Base-by-base conservation (phyloP, 2,329 filamentous ascomycete species). In the Epichloe baconii region DNA sequence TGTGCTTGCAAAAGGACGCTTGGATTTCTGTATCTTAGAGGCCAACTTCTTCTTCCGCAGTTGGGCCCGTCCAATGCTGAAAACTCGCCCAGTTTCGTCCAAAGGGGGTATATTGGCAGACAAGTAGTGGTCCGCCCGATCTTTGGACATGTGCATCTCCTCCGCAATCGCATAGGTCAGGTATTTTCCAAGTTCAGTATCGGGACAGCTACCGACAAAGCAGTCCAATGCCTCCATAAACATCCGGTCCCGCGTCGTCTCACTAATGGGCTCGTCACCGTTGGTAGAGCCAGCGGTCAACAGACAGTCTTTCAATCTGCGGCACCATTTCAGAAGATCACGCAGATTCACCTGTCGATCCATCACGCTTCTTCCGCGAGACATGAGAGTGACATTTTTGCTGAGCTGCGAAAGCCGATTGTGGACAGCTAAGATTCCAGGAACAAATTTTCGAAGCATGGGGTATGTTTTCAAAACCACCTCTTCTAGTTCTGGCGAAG, bases 221-320 rank as follows among this genome's bases (percentile, higher is more conserved):
- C 90, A 94, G 66, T 98, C 93, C 49, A 93, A 77, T 0, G 89
- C 87, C 63, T 98, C 93, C 70, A 95, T 79, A 61, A 96, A 96
- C 67, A 97, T 95, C 59, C 85, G 82, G 61, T 96, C 85, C 56
- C 80, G 75, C 0, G 79, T 79, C 2, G 77, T 78, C 59, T 91
- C 86, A n/a, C 75, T 80, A 21, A 89, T 79, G 0, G 83, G 74
- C 63, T 93, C 86, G 19, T 79, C 74, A 11, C 82, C 80, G 23
- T 78, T 84, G 56, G 77, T 83, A 21, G 80, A 80, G 1, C 82
- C 79, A 11, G 77, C 72, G 8, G 74, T 66, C 51, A 75, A 62
- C 21, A 96, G 71, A 15, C 88, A 78, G 48, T 78, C 73, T 48
- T 82, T 75, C 21, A 96, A 72, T 53, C 93, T 80, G 45, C 81